These are phyloP conservation scores for Firmiana major DNA, from an alignment of 345 rosid genomes.

Conservation along the genomic window DNA sequence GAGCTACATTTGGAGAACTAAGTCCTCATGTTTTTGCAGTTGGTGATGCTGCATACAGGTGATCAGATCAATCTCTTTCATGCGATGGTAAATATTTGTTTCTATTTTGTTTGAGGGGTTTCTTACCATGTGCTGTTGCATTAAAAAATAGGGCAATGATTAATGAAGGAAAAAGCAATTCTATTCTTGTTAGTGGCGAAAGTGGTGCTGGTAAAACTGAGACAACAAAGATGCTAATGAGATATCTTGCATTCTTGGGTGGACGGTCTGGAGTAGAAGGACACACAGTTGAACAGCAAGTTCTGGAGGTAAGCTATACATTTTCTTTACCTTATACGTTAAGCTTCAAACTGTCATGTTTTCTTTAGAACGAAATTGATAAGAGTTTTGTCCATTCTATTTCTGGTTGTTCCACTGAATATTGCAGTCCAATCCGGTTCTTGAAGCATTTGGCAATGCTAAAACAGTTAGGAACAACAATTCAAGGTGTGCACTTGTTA, in stretches of 20 bases:
- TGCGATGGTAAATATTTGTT: neutral
- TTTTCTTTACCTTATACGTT: neutral
- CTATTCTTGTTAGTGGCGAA: slow-evolving; percentile 79
- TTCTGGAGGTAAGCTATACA: slow-evolving; percentile 51
- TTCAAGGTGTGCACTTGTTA: slow-evolving; percentile 50
- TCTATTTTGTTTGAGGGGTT: neutral
- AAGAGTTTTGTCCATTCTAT: neutral
- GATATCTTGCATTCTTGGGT: slow-evolving; percentile 88
- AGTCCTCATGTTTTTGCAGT: slow-evolving; percentile 24
- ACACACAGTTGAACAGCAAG: slow-evolving; percentile 76
- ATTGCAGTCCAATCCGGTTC: slow-evolving; percentile 76
- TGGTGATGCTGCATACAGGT: slow-evolving; percentile 22
- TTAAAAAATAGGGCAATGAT: slow-evolving; percentile 51
- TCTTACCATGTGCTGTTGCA: slow-evolving; percentile 5
- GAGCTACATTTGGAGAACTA: slow-evolving; percentile 22
- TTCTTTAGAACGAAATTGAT: neutral
- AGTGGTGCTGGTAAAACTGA: slow-evolving; percentile 96
- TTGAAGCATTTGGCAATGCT: slow-evolving; percentile 96
- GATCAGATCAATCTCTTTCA: neutral
- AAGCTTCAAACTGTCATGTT: neutral
- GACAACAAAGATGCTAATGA: slow-evolving; percentile 89
- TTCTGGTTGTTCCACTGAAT: neutral
- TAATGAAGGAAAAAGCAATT: slow-evolving; percentile 61
- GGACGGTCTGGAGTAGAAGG: slow-evolving; percentile 72
- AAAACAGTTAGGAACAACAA: slow-evolving; percentile 88